These are phyloP conservation scores for Actinomucor elegans DNA, from an alignment of 371 early-diverging fungal species.

Conservation along the genomic window DNA sequence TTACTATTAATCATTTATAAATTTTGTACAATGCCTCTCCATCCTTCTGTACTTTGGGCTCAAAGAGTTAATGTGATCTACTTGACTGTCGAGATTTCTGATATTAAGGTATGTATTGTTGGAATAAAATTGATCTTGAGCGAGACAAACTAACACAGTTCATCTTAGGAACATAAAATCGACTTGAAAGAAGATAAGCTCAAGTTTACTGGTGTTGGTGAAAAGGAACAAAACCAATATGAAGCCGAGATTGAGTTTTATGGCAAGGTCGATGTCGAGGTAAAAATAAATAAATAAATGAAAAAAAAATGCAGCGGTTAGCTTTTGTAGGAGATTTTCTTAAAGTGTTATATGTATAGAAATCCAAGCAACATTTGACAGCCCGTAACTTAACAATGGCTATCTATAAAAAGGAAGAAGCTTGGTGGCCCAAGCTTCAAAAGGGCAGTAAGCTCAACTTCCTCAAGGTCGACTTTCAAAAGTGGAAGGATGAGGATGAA, in stretches of 20 bases:
- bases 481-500: constrained; percentile 93
- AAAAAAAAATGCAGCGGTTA: too few relatives aligned
- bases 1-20: too few relatives aligned
- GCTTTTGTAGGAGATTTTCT: background rate
- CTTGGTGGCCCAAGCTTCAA: constrained; percentile 88
- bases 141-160: too few relatives aligned
- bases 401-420: constrained; percentile 70
- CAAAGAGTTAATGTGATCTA: constrained; percentile 82
- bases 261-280: constrained; percentile 72
- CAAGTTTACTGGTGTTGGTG: constrained; percentile 62
- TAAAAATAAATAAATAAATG: constrained; percentile 18
- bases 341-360: constrained; percentile 36
- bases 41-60: constrained; percentile 90
- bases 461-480: constrained; percentile 89
- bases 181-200: constrained; percentile 48
- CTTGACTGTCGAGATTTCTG: constrained; percentile 83
- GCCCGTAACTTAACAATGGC: constrained; percentile 65
- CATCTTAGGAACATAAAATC: constrained; percentile 15
- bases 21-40: constrained; percentile 49
- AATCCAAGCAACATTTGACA: constrained; percentile 65
- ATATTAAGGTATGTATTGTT: constrained; percentile 53
- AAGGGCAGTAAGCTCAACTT: constrained; percentile 75
- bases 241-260: constrained; percentile 77
- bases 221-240: constrained; percentile 70
- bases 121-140: too few relatives aligned